Base-by-base conservation (phyloP, 2,329 filamentous ascomycete genomes). In the Pyricularia sp. region DNA sequence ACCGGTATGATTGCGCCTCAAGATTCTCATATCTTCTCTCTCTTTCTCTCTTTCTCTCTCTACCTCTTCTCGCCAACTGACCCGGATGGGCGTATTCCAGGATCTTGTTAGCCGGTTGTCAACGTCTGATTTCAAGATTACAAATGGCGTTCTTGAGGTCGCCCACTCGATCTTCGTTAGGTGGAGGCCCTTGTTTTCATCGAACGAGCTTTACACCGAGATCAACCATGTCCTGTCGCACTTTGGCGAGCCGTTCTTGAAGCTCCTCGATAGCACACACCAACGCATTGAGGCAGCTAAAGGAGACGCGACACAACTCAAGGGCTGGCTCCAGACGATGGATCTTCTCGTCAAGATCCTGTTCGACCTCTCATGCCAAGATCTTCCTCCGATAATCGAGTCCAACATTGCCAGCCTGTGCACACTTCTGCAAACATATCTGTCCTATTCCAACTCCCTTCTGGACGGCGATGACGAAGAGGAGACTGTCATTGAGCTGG, bases 131-230 rank as follows among this genome's bases (percentile, higher is more conserved):
- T 88, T 90, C 70, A 89, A 90, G 72, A 85, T 93, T 78, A 99
- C 98, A 80, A 92, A 94, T 75, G 96, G 95, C 73, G 95, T 99
- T 23, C 84, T 99, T 70, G 93, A 97, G 80, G 95, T 99, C 64
- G 96, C 96, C 73, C 95, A 99, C 81, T 98, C 95, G 66, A 98
- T 99, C 74, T 99, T 98, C 81, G 92, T 91, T 78, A 86, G 95
- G 78, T 99, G 95, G 95, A 87, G 95, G 72, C 96, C 95, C 10
- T 85, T 99, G 59, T 97, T 97, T 81, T 89, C 92, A 71, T 97
- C 94, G 63, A 93, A 99, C 79, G 93, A 92, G 67, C 87, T 99
- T 12, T 99, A 93, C 79, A 91, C 88, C 50, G 95, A 99, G 81
- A 96, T 99, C 82, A 95, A 97, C 79, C 95, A 99, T 81, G 96